phyloP scores from a whole-genome alignment of 2,329 filamentous ascomycete species.

The Venturia aucupariae region DNA sequence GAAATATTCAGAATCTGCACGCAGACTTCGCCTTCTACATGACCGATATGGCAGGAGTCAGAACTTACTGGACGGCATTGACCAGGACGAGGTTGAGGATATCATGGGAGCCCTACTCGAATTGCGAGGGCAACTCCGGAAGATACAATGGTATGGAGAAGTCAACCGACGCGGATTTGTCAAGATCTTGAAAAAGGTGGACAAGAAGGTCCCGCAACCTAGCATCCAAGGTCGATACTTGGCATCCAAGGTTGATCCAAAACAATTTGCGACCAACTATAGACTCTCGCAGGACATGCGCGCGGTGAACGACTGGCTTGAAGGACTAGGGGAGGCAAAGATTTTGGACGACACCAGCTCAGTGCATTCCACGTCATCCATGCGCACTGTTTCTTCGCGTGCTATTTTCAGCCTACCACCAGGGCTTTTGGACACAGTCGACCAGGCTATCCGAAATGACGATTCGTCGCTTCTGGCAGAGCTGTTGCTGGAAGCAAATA shows the following conservation, averaged over 20 bases:
- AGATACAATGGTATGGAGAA: conserved; percentile 95
- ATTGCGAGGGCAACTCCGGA: conserved; percentile 75
- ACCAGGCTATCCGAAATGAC: conserved; percentile 62
- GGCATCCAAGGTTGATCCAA: conserved; percentile 80
- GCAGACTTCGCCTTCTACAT: conserved; percentile 76
- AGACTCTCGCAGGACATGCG: conserved; percentile 50
- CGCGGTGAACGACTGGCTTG: conserved; percentile 84
- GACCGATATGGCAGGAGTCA: conserved; percentile 69
- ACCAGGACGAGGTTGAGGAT: conserved; percentile 84
- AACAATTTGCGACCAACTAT: conserved; percentile 72
- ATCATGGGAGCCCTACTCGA: conserved; percentile 84
- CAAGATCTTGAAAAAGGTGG: conserved; percentile 98
- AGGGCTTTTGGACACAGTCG: conserved; percentile 59
- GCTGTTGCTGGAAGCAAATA: conserved; percentile 49
- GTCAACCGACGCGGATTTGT: conserved; percentile 91
- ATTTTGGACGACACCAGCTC: conserved; percentile 67
- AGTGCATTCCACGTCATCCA: conserved; percentile 56
- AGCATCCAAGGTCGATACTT: conserved; percentile 77
- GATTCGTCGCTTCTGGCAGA: conserved; percentile 47
- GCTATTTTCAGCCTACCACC: conserved; percentile 64
- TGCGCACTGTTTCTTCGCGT: conserved; percentile 68
- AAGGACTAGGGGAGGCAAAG: conserved; percentile 67
- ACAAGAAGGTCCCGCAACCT: conserved; percentile 78
- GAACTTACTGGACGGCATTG: conserved; percentile 61
- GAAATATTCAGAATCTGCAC: conserved; percentile 76